Base-by-base conservation (phyloP, 371 early-diverging fungal species). In the Rhizopus microsporus region DNA sequence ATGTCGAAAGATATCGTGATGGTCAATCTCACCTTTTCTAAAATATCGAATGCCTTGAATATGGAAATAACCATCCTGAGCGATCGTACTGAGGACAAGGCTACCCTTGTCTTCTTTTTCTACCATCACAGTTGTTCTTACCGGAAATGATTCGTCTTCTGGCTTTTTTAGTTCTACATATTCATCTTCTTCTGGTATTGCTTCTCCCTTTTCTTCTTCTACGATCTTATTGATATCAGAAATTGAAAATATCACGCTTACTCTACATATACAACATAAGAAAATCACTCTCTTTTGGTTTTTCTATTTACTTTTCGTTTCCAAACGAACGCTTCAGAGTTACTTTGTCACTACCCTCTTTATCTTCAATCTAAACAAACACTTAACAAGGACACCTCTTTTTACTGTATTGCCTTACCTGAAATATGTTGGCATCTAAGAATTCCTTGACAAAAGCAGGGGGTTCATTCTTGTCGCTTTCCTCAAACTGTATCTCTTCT, bases 401-500 rank as follows among this genome's bases (percentile, higher is more conserved):
- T 51, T 37, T 31, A 0, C 37, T 3, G 13, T 31, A 15, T 35
- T 39, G 8, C 15, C 38, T 32, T 67, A 85, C 82, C 68, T 85
- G 82, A 74, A 89, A 94, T 9, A 82, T 74, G 48, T 84, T 84
- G 46, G 78, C 62, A 43, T 84, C 69, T 57, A 85, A 65, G 68
- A 93, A 95, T 33, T 80, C 77, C 62, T 83, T 77, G 54, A 93
- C 65, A 67, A 86, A 91, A 17, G 61, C 57, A 39, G 66, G 66
- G 16, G 46, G 7, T 40, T 60, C 61, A 55, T 59, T 54, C 16
- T 70, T 64, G 49, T 80, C 82, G 29, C 85, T 60, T 49, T 75
- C 81, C 75, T 94, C 95, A 71, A 86, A 91, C 51, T 83, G 74
- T 50, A 88, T 68, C 80, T 93, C 94, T 23, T 80, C 80, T 47